Conservation (phyloP, 306 rosid genomes). For the Urtica urens region DNA sequence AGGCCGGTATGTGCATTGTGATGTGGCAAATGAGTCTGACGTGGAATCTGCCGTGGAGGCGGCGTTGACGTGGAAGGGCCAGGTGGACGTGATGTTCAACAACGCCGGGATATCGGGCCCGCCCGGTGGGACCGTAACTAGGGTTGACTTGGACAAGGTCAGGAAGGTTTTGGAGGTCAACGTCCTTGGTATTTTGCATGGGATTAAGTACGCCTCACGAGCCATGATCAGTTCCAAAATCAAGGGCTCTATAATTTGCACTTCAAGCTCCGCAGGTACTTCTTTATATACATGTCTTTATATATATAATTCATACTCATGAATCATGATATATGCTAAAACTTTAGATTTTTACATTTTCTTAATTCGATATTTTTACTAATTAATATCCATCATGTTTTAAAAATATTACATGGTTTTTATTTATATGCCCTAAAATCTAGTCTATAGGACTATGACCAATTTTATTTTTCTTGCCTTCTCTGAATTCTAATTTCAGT, state of each 20-base stretch:
- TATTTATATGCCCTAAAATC: no score
- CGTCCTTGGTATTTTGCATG: conserved; percentile 51
- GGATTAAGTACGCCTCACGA: conserved; percentile 55
- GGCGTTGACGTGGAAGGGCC: conserved; percentile 59
- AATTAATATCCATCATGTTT: no score
- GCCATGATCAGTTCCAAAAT: conserved; percentile 49
- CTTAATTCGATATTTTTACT: no score
- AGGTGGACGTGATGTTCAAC: conserved; percentile 63
- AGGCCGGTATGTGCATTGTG: conserved; percentile 68
- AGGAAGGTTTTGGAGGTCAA: conserved; percentile 31
- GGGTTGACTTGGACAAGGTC: conserved; percentile 38
- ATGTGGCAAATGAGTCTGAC: conserved; percentile 57
- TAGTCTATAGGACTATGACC: no score
- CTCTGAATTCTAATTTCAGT: no score
- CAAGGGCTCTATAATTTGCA: conserved; percentile 64
- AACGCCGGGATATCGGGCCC: conserved; percentile 60
- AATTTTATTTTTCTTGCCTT: no score
- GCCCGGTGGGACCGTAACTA: conserved; percentile 40
- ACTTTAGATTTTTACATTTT: no score
- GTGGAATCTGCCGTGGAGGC: conserved; percentile 52
- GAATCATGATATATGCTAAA: no score
- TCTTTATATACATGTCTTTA: not conserved
- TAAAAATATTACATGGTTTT: no score
- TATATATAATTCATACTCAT: no score
- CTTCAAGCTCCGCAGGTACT: conserved; percentile 56